phyloP scores from a whole-genome alignment of 306 rosid genomes.

The Notholithocarpus densiflorus region DNA sequence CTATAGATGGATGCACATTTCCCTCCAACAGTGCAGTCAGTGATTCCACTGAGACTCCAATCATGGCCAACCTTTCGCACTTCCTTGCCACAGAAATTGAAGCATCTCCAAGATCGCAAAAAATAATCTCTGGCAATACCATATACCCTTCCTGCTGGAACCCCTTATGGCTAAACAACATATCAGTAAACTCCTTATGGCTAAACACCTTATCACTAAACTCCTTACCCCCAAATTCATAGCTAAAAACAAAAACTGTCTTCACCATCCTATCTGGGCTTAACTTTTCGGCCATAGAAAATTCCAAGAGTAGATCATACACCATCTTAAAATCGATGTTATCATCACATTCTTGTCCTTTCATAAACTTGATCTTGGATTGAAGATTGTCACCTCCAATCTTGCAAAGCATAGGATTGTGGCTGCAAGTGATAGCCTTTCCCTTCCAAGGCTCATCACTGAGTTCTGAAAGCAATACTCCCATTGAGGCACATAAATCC shows the following conservation, averaged over 20 bases:
- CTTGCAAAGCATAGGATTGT: background rate
- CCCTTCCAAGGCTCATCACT: background rate
- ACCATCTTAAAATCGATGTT: background rate
- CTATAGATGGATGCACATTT: background rate
- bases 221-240: too few relatives aligned
- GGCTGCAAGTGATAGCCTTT: background rate
- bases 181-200: too few relatives aligned
- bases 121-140: background rate
- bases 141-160: background rate
- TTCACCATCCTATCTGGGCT: background rate
- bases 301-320: background rate
- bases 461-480: background rate
- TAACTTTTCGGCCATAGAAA: background rate
- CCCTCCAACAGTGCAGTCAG: background rate
- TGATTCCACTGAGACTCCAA: background rate
- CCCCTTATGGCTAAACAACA: background rate
- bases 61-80: background rate
- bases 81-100: background rate
- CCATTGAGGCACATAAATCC: background rate
- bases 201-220: too few relatives aligned
- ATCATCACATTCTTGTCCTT: background rate
- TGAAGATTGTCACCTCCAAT: background rate
- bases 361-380: background rate
- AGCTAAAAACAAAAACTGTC: background rate
- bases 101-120: background rate